phyloP scores from a whole-genome alignment of 192 early-diverging fungal species.

The Allomyces javanicus region DNA sequence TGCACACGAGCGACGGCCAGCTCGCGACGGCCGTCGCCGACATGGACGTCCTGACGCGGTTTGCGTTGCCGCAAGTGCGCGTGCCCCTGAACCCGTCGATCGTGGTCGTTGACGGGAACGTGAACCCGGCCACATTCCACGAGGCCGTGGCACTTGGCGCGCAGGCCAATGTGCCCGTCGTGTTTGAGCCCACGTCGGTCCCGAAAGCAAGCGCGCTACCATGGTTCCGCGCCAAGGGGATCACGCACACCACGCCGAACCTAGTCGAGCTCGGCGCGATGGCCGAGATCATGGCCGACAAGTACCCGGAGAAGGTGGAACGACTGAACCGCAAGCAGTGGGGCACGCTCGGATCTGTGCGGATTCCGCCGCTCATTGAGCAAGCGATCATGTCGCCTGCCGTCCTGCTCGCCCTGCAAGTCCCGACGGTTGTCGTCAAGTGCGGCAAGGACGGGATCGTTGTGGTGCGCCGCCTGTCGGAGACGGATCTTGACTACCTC shows the following conservation, averaged over 20 bases:
- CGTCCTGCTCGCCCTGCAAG: slow-evolving; percentile 20
- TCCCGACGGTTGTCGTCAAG: slow-evolving; percentile 43
- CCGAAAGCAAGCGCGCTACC: slow-evolving; percentile 50
- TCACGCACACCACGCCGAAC: slow-evolving; percentile 50
- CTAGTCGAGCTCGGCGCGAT: slow-evolving; percentile 44
- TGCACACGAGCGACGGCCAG: slow-evolving; percentile 49
- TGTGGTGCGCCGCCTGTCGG: slow-evolving; percentile 14
- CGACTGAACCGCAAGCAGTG: slow-evolving; percentile 5
- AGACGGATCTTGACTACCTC: neutral
- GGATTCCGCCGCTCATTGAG: neutral
- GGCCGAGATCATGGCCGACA: slow-evolving; percentile 8
- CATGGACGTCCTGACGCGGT: slow-evolving; percentile 58
- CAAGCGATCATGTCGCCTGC: slow-evolving; percentile 8
- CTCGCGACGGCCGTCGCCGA: slow-evolving; percentile 72
- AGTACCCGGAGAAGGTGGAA: slow-evolving; percentile 3
- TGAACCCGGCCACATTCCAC: slow-evolving; percentile 16
- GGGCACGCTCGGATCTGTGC: neutral
- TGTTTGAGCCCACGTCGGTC: slow-evolving; percentile 87
- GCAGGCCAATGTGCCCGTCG: slow-evolving; percentile 10
- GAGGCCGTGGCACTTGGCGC: neutral
- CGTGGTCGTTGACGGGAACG: slow-evolving; percentile 58
- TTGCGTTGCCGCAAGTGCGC: slow-evolving; percentile 10
- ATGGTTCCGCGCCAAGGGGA: slow-evolving; percentile 15
- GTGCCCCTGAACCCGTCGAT: slow-evolving; percentile 17
- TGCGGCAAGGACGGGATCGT: slow-evolving; percentile 44